Evolutionary conservation across 495 filamentous ascomycete genomes (phyloP).

Genomic region (Lasiosphaeria ovina): DNA sequence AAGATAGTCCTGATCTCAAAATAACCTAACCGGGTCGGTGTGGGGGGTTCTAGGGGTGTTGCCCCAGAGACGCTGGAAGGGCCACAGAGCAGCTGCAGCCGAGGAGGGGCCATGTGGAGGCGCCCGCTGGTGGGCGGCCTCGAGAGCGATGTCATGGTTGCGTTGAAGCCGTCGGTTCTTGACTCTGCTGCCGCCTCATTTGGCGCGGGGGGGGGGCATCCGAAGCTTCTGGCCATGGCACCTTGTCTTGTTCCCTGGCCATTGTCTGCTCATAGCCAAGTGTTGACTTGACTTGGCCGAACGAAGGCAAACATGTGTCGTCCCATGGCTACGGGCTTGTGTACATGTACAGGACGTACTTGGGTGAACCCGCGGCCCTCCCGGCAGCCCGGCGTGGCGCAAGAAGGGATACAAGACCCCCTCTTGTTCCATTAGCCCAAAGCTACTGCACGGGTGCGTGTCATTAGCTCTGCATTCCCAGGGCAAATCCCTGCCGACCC

Average conservation of each 20-base stretch:
- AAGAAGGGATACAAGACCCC: background rate
- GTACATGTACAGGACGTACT: no score
- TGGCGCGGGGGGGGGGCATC: constrained; percentile 1
- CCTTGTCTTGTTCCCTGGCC: no score
- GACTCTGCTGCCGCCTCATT: background rate
- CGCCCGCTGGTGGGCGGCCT: background rate
- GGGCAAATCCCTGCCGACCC: background rate
- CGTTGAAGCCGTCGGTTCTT: constrained; percentile 10
- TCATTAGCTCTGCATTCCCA: constrained; percentile 7
- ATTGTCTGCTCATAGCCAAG: background rate
- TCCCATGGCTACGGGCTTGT: background rate
- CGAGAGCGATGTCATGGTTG: constrained; percentile 17
- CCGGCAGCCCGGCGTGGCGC: background rate
- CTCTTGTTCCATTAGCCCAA: no score
- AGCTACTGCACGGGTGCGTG: constrained; percentile 12
- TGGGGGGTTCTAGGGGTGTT: no score
- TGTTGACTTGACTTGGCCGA: background rate
- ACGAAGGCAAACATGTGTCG: background rate
- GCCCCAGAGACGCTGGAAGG: no score
- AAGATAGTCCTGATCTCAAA: background rate
- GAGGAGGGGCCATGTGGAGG: background rate
- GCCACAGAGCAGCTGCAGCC: background rate
- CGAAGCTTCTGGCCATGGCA: constrained; percentile 9
- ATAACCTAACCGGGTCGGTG: background rate
- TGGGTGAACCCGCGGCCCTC: no score